Evolutionary conservation across 495 filamentous ascomycete species (phyloP).

Genomic region (Podospora pseudoanserina): DNA sequence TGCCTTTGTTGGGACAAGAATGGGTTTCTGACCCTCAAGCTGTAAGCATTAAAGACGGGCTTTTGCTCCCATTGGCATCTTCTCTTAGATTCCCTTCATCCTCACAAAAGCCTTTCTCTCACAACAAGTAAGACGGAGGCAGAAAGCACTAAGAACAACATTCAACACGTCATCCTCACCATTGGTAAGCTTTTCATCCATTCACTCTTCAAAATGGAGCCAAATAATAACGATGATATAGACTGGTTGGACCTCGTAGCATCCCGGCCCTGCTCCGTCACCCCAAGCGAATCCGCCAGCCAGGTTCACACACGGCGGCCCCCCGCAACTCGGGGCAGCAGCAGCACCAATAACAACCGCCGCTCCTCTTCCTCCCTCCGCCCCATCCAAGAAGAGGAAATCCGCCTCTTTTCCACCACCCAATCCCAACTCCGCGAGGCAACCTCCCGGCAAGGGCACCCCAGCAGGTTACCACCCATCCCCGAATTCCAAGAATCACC

Average conservation of each 20-base stretch:
- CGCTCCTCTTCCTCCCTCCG: not conserved
- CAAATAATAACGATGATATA: not conserved
- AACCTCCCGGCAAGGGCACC: not conserved
- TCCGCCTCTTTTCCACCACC: not conserved
- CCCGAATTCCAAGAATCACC: not conserved
- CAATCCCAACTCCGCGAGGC: not conserved
- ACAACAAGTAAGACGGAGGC: not conserved
- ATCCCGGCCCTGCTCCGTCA: not conserved
- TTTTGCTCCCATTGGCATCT: not conserved
- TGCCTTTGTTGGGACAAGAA: not conserved
- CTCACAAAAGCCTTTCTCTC: not conserved
- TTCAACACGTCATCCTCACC: not conserved
- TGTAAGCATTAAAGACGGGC: not conserved
- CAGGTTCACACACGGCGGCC: not conserved
- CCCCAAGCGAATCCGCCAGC: conserved; percentile 1
- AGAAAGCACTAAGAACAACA: not conserved
- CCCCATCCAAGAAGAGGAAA: not conserved
- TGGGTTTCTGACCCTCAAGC: not conserved
- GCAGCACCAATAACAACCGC: not conserved
- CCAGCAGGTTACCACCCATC: not conserved
- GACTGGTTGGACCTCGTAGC: not conserved
- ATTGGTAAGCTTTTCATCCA: not conserved
- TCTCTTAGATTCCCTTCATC: not conserved
- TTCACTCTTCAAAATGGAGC: not conserved
- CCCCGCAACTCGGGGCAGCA: not conserved